These are phyloP conservation scores for Esteya vermicola DNA, from an alignment of 2,329 filamentous ascomycete species.

Conservation along the genomic window DNA sequence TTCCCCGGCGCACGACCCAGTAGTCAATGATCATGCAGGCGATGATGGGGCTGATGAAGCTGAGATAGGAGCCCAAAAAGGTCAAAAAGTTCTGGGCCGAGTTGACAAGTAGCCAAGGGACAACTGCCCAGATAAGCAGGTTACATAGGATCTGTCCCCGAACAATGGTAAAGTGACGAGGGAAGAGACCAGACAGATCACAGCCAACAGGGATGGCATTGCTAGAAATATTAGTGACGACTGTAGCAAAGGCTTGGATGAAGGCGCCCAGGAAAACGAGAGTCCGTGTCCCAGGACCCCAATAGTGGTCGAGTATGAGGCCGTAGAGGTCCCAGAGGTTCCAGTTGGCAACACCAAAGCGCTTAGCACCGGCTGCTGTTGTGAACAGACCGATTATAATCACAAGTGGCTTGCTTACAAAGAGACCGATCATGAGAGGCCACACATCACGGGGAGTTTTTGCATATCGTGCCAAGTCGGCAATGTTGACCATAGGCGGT, in stretches of 20 bases:
- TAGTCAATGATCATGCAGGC: constrained; percentile 10
- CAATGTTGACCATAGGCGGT: constrained; percentile 3
- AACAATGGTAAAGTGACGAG: constrained; percentile 20
- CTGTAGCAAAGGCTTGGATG: constrained; percentile 9
- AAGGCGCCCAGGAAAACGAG: constrained; percentile 10
- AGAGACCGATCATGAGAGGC: constrained; percentile 20
- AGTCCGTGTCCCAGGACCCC: constrained; percentile 6
- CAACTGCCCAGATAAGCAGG: not conserved
- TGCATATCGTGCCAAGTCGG: constrained; percentile 2
- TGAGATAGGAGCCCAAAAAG: constrained; percentile 10
- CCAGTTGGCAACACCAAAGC: constrained; percentile 18
- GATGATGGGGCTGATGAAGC: constrained; percentile 9
- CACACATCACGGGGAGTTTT: constrained; percentile 17
- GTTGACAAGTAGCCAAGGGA: constrained; percentile 9
- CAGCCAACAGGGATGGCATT: constrained; percentile 23
- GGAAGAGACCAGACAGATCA: constrained; percentile 18
- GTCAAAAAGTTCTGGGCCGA: constrained; percentile 9
- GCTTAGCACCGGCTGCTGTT: constrained; percentile 25
- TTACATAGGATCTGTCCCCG: constrained; percentile 14
- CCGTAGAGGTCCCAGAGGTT: constrained; percentile 12
- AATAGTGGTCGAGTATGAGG: constrained; percentile 10
- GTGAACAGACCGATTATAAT: constrained; percentile 26
- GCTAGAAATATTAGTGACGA: constrained; percentile 12
- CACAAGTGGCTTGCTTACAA: constrained; percentile 26
- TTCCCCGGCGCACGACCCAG: constrained; percentile 8